Evolutionary conservation across 225 moss, liverwort and hornwort species (phyloP).

Genomic region (Pleurozium schreberi): DNA sequence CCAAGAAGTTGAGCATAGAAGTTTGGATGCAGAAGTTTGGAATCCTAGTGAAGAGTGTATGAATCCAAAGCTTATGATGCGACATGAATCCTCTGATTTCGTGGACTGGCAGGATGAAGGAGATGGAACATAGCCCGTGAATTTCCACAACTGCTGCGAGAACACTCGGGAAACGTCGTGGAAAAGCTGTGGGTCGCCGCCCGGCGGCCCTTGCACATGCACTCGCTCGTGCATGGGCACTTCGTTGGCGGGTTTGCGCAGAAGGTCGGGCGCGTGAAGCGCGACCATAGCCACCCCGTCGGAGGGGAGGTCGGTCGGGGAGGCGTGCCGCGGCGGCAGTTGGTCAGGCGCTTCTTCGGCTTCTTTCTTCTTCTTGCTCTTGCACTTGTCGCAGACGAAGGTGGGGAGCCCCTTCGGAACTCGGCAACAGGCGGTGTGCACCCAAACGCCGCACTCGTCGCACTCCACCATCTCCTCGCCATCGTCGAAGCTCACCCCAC

Average conservation of each 20-base stretch:
- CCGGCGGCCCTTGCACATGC: constrained; percentile 75
- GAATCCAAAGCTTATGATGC: constrained; percentile 21
- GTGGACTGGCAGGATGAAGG: background rate
- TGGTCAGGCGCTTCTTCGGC: constrained; percentile 37
- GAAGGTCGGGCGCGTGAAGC: constrained; percentile 12
- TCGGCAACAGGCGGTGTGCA: constrained; percentile 89
- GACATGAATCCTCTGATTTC: constrained; percentile 2
- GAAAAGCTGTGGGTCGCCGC: constrained; percentile 74
- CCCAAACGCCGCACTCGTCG: constrained; percentile 97
- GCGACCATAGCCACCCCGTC: background rate
- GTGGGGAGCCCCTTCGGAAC: constrained; percentile 72
- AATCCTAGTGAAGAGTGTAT: constrained; percentile 6
- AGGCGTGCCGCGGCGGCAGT: constrained; percentile 17
- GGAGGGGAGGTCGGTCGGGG: background rate
- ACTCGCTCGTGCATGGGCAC: constrained; percentile 58
- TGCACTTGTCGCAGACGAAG: constrained; percentile 87
- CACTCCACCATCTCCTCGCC: constrained; percentile 99
- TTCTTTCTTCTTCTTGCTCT: constrained; percentile 83
- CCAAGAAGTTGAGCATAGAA: background rate
- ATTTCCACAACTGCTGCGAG: constrained; percentile 88
- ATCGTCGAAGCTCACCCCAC: constrained; percentile 97
- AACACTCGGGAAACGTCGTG: constrained; percentile 54
- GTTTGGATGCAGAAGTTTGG: background rate
- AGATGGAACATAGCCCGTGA: constrained; percentile 65
- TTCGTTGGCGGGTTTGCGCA: constrained; percentile 41